Conservation (phyloP, 495 filamentous ascomycete genomes). For the Parathielavia hyrcaniae region DNA sequence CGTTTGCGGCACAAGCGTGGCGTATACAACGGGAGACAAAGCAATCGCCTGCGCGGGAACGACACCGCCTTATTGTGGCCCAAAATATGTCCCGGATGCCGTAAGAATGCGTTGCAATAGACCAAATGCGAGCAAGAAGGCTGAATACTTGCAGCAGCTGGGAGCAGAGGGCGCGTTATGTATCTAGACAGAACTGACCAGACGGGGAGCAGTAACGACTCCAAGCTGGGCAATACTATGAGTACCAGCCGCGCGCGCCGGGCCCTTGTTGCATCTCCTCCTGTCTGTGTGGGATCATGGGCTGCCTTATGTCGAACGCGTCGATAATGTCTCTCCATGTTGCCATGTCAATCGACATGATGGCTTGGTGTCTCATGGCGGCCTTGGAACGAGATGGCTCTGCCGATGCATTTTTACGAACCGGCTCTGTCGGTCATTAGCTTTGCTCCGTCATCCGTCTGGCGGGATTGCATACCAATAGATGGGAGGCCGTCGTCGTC, state of each 20-base stretch:
- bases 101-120: neutral
- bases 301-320: conserved; percentile 63
- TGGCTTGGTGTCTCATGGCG: conserved; percentile 67
- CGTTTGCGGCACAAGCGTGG: neutral
- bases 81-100: neutral
- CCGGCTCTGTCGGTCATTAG: conserved; percentile 11
- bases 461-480: conserved; percentile 52
- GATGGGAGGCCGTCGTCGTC: conserved; percentile 63
- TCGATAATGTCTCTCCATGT: conserved; percentile 73
- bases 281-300: conserved; percentile 78
- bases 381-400: conserved; percentile 24
- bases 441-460: conserved; percentile 7
- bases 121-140: too few species aligned
- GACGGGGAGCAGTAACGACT: too few species aligned
- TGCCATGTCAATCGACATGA: conserved; percentile 76
- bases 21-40: neutral
- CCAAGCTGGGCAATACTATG: conserved; percentile 30
- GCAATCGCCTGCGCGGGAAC: neutral
- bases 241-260: conserved; percentile 70
- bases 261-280: conserved; percentile 51
- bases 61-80: neutral
- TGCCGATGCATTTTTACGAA: conserved; percentile 5
- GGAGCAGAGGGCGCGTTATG: too few species aligned
- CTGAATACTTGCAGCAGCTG: too few species aligned
- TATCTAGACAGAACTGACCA: too few species aligned